Base-by-base conservation (phyloP, 345 rosid species). In the Laguncularia racemosa region DNA sequence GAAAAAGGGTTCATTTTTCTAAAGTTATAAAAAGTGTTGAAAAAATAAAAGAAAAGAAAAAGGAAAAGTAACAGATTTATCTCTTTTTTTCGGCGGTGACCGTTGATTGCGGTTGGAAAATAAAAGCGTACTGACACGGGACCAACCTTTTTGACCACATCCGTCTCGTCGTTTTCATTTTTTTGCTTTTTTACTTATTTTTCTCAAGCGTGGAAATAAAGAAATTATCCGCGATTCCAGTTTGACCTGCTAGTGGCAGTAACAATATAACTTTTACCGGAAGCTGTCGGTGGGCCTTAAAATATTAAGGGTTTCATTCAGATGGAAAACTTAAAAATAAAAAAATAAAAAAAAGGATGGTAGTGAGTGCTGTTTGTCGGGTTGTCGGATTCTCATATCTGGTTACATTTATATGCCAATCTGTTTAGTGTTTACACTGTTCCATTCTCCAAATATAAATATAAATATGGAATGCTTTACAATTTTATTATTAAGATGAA, bases 41-140 rank as follows among this genome's bases (percentile, higher is more conserved):
- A 40, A 49, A 48, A 16, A 28, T 21, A 38, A 61, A 46, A 52
- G 46, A 5, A 5, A 12, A 15, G 9, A 10, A 44, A 40, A 1
- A 38, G 38, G 19, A 51, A 18, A 14, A 50, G 17, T 16, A 1
- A 44, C 15, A 3, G 53, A 61, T 40, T 68, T 19, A 62, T 69
- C 67, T 64, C 57, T 62, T 71, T 62, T 71, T 71, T 69, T 67
- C 79, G 80, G 81, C 81, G 80, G 80, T 65, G 81, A 59, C 95
- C 95, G 96, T 86, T 84, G 87, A 92, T 86, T 92, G 95, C 91
- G 96, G 93, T 84, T 88, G 86, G 85, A 78, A 81, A 48, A 20
- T 82, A 72, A 78, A 77, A 80, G 91, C 74, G 62, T 59, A 60
- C 82, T 72, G 85, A 79, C 82, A 62, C 14, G 70, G 79, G 81